phyloP scores from a whole-genome alignment of 345 rosid species.

The Eucalyptus regnans region DNA sequence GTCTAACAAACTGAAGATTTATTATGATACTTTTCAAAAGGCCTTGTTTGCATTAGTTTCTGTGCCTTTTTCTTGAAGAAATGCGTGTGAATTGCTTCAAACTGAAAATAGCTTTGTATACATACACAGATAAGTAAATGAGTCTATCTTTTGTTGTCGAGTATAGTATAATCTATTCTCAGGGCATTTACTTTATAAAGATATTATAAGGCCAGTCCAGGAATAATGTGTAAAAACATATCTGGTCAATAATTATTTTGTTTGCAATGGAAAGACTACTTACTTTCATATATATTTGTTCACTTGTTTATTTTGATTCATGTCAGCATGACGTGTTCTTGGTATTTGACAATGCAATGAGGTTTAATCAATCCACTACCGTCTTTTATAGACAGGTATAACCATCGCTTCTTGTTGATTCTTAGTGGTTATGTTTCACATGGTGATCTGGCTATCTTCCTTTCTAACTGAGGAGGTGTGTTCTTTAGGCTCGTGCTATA shows the following conservation, averaged over 20 bases:
- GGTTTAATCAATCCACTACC: background rate
- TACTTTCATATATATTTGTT: background rate
- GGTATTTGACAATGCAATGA: background rate
- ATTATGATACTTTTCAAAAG: background rate
- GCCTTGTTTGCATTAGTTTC: background rate
- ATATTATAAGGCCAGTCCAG: background rate
- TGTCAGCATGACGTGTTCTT: background rate
- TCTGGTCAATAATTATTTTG: background rate
- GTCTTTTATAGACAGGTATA: background rate
- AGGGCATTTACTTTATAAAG: background rate
- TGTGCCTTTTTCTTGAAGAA: background rate
- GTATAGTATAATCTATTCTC: background rate
- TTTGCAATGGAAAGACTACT: background rate
- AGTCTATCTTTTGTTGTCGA: background rate
- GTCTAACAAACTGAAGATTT: background rate
- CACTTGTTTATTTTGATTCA: background rate
- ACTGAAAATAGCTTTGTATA: background rate
- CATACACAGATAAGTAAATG: background rate
- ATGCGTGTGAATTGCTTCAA: background rate
- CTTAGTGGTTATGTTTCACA: background rate
- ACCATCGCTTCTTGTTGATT: background rate
- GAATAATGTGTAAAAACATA: background rate
- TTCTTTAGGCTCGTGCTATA: conserved; percentile 13
- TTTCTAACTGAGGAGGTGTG: background rate
- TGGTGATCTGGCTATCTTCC: background rate